These are phyloP conservation scores for Apophysomyces trapeziformis DNA, from an alignment of 371 early-diverging fungal genomes.

Conservation along the genomic window DNA sequence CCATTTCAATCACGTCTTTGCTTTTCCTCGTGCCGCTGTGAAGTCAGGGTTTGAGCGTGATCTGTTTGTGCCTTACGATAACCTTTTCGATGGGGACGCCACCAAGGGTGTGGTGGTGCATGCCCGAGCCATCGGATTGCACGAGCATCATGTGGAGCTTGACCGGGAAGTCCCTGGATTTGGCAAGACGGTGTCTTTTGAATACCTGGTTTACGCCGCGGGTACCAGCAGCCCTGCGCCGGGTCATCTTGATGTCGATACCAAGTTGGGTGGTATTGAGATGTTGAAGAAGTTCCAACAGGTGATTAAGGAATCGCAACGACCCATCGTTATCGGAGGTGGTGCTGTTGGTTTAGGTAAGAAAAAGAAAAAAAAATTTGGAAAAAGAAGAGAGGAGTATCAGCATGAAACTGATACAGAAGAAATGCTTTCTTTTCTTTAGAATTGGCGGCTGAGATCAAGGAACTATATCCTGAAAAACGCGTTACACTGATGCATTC, in stretches of 20 bases:
- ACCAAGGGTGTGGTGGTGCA: slow-evolving; percentile 55
- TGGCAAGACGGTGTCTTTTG: slow-evolving; percentile 54
- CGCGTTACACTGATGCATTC: slow-evolving; percentile 68
- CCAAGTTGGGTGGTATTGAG: slow-evolving; percentile 51
- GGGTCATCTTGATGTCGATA: slow-evolving; percentile 44
- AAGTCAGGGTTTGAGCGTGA: slow-evolving; percentile 64
- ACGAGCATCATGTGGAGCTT: slow-evolving; percentile 53
- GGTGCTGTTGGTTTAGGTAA: slow-evolving; percentile 71
- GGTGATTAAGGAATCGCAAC: slow-evolving; percentile 50
- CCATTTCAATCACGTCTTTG: slow-evolving; percentile 68
- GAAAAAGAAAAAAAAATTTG: neutral
- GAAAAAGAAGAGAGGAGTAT: neutral
- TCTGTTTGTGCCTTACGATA: slow-evolving; percentile 62
- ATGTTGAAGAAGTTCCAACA: slow-evolving; percentile 49
- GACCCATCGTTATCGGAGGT: slow-evolving; percentile 65
- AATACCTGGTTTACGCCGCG: slow-evolving; percentile 61
- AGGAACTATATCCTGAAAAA: slow-evolving; percentile 67
- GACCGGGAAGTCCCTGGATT: slow-evolving; percentile 58
- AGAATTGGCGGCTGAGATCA: slow-evolving; percentile 73
- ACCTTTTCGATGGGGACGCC: slow-evolving; percentile 48
- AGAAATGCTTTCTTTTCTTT: too few relatives aligned
- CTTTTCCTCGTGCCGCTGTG: slow-evolving; percentile 66
- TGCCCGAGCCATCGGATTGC: slow-evolving; percentile 53
- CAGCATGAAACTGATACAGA: too few relatives aligned
- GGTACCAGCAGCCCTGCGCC: slow-evolving; percentile 60